Base-by-base conservation (phyloP, 108 stramenopile species). In the Schizochytrium sp. region DNA sequence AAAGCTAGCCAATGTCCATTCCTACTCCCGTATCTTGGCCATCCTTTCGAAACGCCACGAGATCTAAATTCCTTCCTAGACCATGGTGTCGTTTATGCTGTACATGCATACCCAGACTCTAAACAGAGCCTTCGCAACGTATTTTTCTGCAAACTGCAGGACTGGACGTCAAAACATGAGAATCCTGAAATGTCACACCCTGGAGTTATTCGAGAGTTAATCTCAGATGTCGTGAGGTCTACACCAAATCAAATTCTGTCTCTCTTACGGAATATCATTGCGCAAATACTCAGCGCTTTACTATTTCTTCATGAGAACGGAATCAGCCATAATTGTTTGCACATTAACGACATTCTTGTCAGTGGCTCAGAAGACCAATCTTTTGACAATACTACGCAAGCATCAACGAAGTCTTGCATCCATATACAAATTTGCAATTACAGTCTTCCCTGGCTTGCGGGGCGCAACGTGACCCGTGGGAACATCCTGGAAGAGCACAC, bases 11-110 rank as follows among this genome's bases (percentile, higher is more conserved):
- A 12, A 15, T 69, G 64, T 44, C 15, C 64, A 44, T 8, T 44
- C 64, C 2, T 69, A 7, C 42, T 38, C 8, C 64, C 64, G 0
- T 69, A 69, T 69, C 64, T 69, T 69, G 64, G 64, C 64, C 64
- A 44, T 13, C 42, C 12, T 0, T 69, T 69, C 64, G 64, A 69
- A 15, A 28, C 64, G 12, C 64, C 40, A 44, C 10, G 42, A 7
- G 64, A 69, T 15, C 64, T 69, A 0, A 44, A 69, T 15, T 38
- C 64, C 19, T 69, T 1, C 64, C 64, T 44, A 15, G 64, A 69
- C 42, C 64, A 69, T 7, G 64, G 64, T 8, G 64, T 69, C 64
- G 64, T 44, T 1, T 69, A 28, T 15, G 64, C 64, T 8, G 3
- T 15, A 44, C 64, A 69, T 1, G 12, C 57, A 17, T 15, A 17